phyloP scores from a whole-genome alignment of 495 filamentous ascomycete genomes.

The Staphylotrichum longicolle region DNA sequence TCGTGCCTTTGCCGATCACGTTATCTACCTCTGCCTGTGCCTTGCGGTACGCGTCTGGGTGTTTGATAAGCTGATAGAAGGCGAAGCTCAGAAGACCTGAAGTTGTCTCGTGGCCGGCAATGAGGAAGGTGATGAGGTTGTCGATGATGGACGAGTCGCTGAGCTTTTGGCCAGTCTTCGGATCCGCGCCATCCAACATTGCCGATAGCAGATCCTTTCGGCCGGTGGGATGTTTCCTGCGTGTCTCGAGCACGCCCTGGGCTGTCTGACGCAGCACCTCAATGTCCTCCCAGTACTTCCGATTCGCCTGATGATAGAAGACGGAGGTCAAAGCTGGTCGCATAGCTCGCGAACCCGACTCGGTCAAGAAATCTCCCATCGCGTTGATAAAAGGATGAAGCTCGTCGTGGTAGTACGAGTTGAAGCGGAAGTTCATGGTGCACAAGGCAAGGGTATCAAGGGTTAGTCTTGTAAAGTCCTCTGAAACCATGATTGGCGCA shows the following conservation, averaged over 20 bases:
- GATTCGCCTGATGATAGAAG: constrained; percentile 52
- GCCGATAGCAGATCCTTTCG: constrained; percentile 70
- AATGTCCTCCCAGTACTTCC: constrained; percentile 60
- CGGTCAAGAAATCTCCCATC: constrained; percentile 59
- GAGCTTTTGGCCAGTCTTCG: constrained; percentile 63
- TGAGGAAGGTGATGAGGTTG: constrained; percentile 73
- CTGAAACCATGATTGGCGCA: constrained; percentile 56
- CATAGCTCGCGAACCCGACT: constrained; percentile 50
- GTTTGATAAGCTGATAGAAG: constrained; percentile 57
- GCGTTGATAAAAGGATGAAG: constrained; percentile 66
- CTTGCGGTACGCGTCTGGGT: constrained; percentile 49
- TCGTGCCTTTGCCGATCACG: constrained; percentile 61
- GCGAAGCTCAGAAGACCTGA: constrained; percentile 55
- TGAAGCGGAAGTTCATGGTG: constrained; percentile 73
- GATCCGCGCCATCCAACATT: constrained; percentile 65
- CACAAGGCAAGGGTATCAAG: constrained; percentile 72
- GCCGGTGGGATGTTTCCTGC: constrained; percentile 53
- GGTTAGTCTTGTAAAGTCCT: constrained; percentile 74
- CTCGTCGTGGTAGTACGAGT: constrained; percentile 66
- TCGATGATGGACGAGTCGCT: constrained; percentile 60
- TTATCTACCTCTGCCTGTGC: constrained; percentile 59
- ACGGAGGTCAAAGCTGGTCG: constrained; percentile 52
- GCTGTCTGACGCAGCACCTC: constrained; percentile 53
- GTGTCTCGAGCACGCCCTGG: constrained; percentile 57
- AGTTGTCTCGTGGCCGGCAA: constrained; percentile 75